Conservation (phyloP, 768 basidiomycete species). For the Phylloporus sp. region DNA sequence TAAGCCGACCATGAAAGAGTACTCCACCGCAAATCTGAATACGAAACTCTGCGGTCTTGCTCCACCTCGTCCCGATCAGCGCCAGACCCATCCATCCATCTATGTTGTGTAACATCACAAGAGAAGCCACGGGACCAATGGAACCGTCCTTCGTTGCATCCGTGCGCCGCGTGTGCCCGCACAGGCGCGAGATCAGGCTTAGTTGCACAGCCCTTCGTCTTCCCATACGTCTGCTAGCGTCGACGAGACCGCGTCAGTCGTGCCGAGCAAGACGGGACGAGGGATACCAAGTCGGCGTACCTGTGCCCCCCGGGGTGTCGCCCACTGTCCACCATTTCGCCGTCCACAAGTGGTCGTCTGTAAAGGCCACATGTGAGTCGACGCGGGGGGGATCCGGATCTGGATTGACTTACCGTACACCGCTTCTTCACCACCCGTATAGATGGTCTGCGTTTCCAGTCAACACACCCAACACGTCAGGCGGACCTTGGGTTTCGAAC, state of each 20-base stretch:
- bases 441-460: constrained; percentile 33
- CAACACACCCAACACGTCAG: neutral
- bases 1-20: too few relatives aligned
- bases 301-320: constrained; percentile 31
- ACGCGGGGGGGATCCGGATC: neutral
- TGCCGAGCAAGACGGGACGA: neutral
- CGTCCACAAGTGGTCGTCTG: constrained; percentile 45
- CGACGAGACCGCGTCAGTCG: constrained; percentile 3
- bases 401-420: constrained; percentile 34
- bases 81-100: too few relatives aligned
- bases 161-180: neutral
- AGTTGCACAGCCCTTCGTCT: constrained; percentile 31
- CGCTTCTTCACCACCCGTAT: constrained; percentile 35
- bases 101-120: too few relatives aligned
- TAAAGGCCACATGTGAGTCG: neutral
- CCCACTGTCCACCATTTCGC: constrained; percentile 48
- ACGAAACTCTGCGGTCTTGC: too few relatives aligned
- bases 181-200: neutral
- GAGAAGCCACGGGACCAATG: too few relatives aligned
- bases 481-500: neutral
- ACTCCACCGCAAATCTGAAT: too few relatives aligned
- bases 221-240: constrained; percentile 29
- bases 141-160: too few relatives aligned
- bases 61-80: too few relatives aligned
- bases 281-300: neutral